Base-by-base conservation (phyloP, 129 eudicot species). In the Artemisia annua region DNA sequence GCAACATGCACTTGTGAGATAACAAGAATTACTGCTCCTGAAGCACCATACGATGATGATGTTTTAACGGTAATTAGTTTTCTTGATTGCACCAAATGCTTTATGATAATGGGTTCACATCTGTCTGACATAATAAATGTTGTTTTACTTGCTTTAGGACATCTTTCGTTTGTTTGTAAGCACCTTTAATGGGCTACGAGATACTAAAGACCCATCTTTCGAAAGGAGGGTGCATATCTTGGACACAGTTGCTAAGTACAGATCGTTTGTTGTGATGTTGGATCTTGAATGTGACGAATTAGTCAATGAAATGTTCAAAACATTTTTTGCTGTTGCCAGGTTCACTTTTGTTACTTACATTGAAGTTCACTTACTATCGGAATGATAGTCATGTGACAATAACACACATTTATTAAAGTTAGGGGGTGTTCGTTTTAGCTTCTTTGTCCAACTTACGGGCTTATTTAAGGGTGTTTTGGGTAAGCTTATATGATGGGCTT, bases 281-380 rank as follows among this genome's bases (percentile, higher is more conserved):
- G 99, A 94, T 85, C 97, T 94, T 43, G 99, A 94, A 80, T 94
- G 99, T 79, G 99, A 90, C 76, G 93, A 90, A 77, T 94, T 94
- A 67, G 82, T 94, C 19, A 78, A 79, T 46, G 89, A 90, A 81
- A 91, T 90, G 90, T 88, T 94, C 76, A 83, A 73, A 35, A 88
- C 94, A 7, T 94, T 90, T 72, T 75, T 94, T 26, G 66, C 85
- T 67, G 96, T 88, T 76, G 91, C 82, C 84, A 94, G 99, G 99
- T 94, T 48, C 35, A 49, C 26, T 64, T 75, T 70, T 19, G 51
- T 55, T 53, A 65, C 76, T 53, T 71, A 19, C 54, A 7, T 63
- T 43, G 44, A 54, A 52, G 10, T 55, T 12, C 18, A 15, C 65
- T 46, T 2, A 8, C 48, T 46, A 56, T 10, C 15, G 19, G 16